phyloP scores from a whole-genome alignment of 345 rosid genomes.

The Camelina laxa region DNA sequence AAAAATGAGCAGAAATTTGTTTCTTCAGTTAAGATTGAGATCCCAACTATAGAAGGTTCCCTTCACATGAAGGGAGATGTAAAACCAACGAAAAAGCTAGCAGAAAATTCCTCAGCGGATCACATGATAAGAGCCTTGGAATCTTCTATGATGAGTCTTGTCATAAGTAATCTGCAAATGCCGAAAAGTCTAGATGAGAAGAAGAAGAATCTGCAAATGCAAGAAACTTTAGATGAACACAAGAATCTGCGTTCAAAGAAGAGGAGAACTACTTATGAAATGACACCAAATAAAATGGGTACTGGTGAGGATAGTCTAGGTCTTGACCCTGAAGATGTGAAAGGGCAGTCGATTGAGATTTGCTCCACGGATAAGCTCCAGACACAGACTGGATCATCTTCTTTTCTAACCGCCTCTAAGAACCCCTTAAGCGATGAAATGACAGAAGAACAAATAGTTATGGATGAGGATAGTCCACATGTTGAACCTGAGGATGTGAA shows the following conservation, averaged over 20 bases:
- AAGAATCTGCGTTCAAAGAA: not conserved
- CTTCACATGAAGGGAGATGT: slow-evolving; percentile 52
- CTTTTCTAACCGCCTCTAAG: slow-evolving; percentile 23
- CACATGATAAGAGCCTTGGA: slow-evolving; percentile 52
- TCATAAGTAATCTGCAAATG: not conserved
- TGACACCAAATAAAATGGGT: not conserved
- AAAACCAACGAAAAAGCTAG: slow-evolving; percentile 52
- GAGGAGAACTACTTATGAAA: not conserved
- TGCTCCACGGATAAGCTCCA: slow-evolving; percentile 13
- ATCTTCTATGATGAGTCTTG: slow-evolving; percentile 35
- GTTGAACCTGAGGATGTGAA: not conserved
- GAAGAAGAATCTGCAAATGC: not conserved
- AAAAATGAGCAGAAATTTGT: not conserved
- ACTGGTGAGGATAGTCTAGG: not conserved
- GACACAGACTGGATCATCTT: slow-evolving; percentile 42
- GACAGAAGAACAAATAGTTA: not conserved
- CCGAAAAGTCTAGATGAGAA: not conserved
- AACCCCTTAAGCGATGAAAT: slow-evolving; percentile 43
- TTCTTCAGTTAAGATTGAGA: slow-evolving; percentile 54
- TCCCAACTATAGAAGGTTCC: slow-evolving; percentile 45
- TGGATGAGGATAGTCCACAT: not conserved
- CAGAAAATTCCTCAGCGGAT: slow-evolving; percentile 66
- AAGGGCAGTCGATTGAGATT: not conserved
- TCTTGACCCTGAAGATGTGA: not conserved
- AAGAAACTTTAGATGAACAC: not conserved